Percentiles rank a stretch among this genome's conserved stretches.
Conservation (phyloP, 495 filamentous ascomycete species). For the Daldinia concentrica region DNA sequence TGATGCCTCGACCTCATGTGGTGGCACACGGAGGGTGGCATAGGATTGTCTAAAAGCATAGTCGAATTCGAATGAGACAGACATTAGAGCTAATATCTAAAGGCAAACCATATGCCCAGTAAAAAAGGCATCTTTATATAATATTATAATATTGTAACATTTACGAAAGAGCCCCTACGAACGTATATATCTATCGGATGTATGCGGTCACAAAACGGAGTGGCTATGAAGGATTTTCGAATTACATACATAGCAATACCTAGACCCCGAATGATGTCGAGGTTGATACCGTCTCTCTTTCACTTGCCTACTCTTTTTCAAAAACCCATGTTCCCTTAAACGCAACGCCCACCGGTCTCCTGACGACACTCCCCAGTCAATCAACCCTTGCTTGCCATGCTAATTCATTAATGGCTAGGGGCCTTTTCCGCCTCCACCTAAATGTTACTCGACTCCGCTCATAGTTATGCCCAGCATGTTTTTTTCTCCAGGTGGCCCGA, state of each 20-base stretch:
- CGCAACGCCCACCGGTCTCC: slow-evolving; percentile 26
- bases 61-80: background rate
- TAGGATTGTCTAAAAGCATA: background rate
- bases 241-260: slow-evolving; percentile 14
- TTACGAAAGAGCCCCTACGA: background rate
- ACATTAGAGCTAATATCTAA: background rate
- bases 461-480: slow-evolving; percentile 42
- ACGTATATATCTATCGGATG: background rate
- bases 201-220: slow-evolving; percentile 5
- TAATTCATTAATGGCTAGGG: slow-evolving; percentile 36
- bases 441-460: slow-evolving; percentile 36
- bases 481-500: slow-evolving; percentile 45
- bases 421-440: slow-evolving; percentile 36
- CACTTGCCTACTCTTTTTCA: background rate
- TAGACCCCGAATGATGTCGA: slow-evolving; percentile 22
- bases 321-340: slow-evolving; percentile 7
- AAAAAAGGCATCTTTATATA: background rate
- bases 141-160: background rate
- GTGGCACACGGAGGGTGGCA: slow-evolving; percentile 9
- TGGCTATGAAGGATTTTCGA: slow-evolving; percentile 10
- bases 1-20: slow-evolving; percentile 21
- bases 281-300: background rate
- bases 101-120: background rate
- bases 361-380: slow-evolving; percentile 25
- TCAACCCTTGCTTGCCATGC: slow-evolving; percentile 19